Evolutionary conservation across 139 green algal genomes (phyloP), one percentile per base, ranked within the genome.

Genomic region (Dunaliella primolecta): DNA sequence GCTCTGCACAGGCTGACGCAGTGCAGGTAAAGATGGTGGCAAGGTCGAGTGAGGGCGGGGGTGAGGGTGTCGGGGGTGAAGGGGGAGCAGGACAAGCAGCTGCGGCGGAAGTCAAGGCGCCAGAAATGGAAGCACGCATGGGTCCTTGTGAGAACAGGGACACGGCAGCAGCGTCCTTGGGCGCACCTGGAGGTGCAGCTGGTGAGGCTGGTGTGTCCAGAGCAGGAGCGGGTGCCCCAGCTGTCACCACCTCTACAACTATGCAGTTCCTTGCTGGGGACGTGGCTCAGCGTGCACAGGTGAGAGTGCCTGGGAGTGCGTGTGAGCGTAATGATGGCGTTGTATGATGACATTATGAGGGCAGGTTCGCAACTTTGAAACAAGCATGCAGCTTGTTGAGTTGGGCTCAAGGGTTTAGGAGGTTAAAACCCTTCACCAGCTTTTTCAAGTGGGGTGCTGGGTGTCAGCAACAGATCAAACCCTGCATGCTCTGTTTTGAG

Each of bases 231-330:
- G 85, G 38, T 23, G 72, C 7, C 15, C 7, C 46, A 64, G 46
- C 46, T 64, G 46, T 77, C 3, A 21, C 71, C 71, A 3, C 25
- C 71, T 77, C 11, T 21, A 77, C 71, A 7, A 77, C 71, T 7
- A 77, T 21, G 2, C 3, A 7, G 11, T 77, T 31, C 27, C 71
- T 35, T n/a, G 21, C 71, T 11, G 46, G 46, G 7, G 46, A 64
- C 46, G 46, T 89, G 89, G 82, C 84, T 91, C 24, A 33, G 85
- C 35, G n/a, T 96, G 96, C 25, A 97, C 96, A 81, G 95, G 95
- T 91, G 74, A 33, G 82, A n/a, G 0, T 55, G 56, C 34, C 0
- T 46, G 84, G 36, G 31, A 24, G 89, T 93, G 30, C 81, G 86
- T 1, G 82, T 84, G 2, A 84, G 46, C 15, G 46, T 64, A 15